Evolutionary conservation across 169 alveolate genomes (phyloP).

Genomic region (Eimeria zaria): DNA sequence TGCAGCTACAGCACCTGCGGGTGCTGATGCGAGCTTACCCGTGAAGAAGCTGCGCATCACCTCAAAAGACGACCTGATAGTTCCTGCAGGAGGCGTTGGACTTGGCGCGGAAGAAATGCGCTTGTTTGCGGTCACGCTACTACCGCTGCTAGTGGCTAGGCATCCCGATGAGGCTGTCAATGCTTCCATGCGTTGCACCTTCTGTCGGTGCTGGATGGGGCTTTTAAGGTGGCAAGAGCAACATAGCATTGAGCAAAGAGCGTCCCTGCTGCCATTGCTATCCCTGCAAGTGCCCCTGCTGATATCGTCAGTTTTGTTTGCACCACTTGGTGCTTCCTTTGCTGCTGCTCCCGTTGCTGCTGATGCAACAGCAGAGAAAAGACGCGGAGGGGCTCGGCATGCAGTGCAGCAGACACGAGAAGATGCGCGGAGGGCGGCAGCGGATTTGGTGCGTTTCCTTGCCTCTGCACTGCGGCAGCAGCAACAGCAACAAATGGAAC

Average conservation of each 20-base stretch:
- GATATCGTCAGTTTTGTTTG: slow-evolving; percentile 50
- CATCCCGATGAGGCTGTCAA: slow-evolving; percentile 33
- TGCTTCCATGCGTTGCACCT: slow-evolving; percentile 56
- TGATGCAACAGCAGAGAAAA: not conserved
- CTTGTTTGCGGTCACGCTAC: not conserved
- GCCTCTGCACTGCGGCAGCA: slow-evolving; percentile 55
- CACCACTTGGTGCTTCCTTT: slow-evolving; percentile 36
- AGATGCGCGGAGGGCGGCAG: slow-evolving; percentile 80
- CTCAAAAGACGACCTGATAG: not conserved
- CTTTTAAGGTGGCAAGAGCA: slow-evolving; percentile 51
- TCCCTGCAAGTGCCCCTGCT: slow-evolving; percentile 66
- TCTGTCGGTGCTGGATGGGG: slow-evolving; percentile 77
- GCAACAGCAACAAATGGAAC: not conserved
- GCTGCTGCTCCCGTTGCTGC: slow-evolving; percentile 24
- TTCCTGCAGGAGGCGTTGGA: not conserved
- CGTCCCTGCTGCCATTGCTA: slow-evolving; percentile 28
- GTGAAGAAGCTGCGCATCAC: slow-evolving; percentile 44
- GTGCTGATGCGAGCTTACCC: slow-evolving; percentile 24
- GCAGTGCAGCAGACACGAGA: slow-evolving; percentile 49
- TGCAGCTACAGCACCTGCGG: slow-evolving; percentile 22
- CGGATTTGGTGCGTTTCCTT: slow-evolving; percentile 23
- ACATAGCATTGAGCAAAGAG: not conserved
- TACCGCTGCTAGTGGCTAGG: slow-evolving; percentile 64
- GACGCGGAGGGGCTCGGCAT: not conserved
- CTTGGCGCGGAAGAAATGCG: slow-evolving; percentile 37